These are phyloP conservation scores for Fragaria nilgerrensis DNA, from an alignment of 306 rosid genomes.

Conservation along the genomic window DNA sequence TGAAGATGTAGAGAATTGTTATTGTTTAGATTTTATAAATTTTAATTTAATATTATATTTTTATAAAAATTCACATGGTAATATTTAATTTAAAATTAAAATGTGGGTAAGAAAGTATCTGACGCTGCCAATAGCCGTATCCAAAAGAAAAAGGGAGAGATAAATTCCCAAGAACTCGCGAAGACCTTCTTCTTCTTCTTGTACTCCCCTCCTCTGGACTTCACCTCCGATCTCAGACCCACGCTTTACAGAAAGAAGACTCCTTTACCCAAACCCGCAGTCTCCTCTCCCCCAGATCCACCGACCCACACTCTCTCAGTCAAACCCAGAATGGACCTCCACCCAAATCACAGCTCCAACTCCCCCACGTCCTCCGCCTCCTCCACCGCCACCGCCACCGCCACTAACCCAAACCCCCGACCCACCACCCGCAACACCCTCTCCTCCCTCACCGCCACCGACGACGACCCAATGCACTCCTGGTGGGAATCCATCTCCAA, in stretches of 20 bases:
- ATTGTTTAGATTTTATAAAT: too few species aligned
- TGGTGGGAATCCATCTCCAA: slow-evolving; percentile 98
- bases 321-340: slow-evolving; percentile 46
- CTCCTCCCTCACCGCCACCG: slow-evolving; percentile 14
- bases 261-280: not conserved
- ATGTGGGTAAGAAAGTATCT: too few species aligned
- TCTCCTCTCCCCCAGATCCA: not conserved
- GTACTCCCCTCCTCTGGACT: not conserved
- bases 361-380: slow-evolving; percentile 38
- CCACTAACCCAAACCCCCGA: not conserved
- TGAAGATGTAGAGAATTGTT: too few species aligned
- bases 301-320: not conserved
- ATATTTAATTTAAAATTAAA: too few species aligned
- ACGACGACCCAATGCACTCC: slow-evolving; percentile 72
- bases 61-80: too few species aligned
- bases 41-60: too few species aligned
- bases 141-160: not conserved
- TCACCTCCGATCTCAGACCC: not conserved
- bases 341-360: slow-evolving; percentile 26
- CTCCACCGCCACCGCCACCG: slow-evolving; percentile 21
- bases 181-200: not conserved
- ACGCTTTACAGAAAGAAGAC: not conserved
- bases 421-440: not conserved
- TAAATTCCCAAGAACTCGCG: not conserved
- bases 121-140: too few species aligned